phyloP scores from a whole-genome alignment of 805 yeast species.

The Kazachstania psychrophila region DNA sequence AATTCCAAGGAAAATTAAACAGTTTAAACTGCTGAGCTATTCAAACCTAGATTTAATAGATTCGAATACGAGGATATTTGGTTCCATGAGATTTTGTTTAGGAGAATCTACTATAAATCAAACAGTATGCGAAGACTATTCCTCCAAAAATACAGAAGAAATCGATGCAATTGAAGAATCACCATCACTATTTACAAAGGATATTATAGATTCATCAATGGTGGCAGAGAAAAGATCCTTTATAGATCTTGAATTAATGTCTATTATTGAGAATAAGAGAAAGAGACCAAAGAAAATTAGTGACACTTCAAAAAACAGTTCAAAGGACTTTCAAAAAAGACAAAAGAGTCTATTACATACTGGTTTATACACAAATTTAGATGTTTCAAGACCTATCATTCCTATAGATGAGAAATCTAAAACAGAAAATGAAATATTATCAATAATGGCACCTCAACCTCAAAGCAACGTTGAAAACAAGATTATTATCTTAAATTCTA shows the following conservation, averaged over 20 bases:
- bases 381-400: too few relatives aligned
- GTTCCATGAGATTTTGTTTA: constrained; percentile 4
- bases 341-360: too few relatives aligned
- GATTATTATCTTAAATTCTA: constrained; percentile 10
- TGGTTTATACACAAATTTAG: too few relatives aligned
- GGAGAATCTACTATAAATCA: background rate
- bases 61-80: constrained; percentile 6
- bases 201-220: constrained; percentile 10
- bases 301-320: too few relatives aligned
- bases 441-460: too few relatives aligned
- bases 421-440: too few relatives aligned
- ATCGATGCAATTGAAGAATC: too few relatives aligned
- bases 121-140: background rate
- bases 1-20: background rate
- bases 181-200: background rate
- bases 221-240: constrained; percentile 18
- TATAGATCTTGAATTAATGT: constrained; percentile 16
- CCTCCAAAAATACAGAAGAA: too few relatives aligned
- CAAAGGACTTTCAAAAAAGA: too few relatives aligned
- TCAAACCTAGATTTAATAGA: constrained; percentile 12
- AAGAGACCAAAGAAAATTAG: background rate
- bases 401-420: too few relatives aligned
- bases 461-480: too few relatives aligned
- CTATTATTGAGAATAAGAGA: constrained; percentile 8
- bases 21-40: constrained; percentile 3